Evolutionary conservation across 768 basidiomycete species (phyloP), one percentile per base, ranked within the genome.

Genomic region (Tylopilus vinaceipallidus): DNA sequence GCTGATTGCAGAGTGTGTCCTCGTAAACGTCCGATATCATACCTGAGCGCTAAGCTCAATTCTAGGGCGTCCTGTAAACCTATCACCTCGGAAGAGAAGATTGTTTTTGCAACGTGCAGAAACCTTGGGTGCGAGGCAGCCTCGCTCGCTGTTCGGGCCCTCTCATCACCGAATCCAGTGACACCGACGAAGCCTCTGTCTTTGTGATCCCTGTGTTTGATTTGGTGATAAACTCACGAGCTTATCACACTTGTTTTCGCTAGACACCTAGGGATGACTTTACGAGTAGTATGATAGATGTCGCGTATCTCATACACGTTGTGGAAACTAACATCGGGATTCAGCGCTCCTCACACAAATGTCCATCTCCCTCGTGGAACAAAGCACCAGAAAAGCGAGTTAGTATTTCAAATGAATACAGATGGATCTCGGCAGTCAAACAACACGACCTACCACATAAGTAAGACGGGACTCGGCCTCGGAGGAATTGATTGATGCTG

Each of bases 161-260:
- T 32, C 34, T 4, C n/a, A n/a, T n/a, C n/a, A n/a, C n/a, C n/a
- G n/a, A n/a, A n/a, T n/a, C n/a, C n/a, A n/a, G n/a, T n/a, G n/a
- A n/a, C n/a, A n/a, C 27, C 70, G 46, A 73, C 70, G 57, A 72
- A 36, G 70, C 71, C 12, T 69, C 53, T 0, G 58, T 71, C 27
- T 71, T 71, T 46, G 19, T 72, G 60, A 19, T 13, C 38, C 26
- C 3, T 4, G 10, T 3, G 20, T 30, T 13, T 10, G 14, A 20
- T 20, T 9, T 5, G 13, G 39, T 16, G 6, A 6, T 36, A 23
- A 27, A 14, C 38, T 5, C 16, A 9, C 29, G 30, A 6, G 26
- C 24, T 22, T 16, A 20, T 12, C n/a, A 20, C 10, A 6, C 20
- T 19, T 37, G 3, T 22, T 35, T 23, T 8, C 4, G 24, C n/a